Evolutionary conservation across 768 basidiomycete species (phyloP).

Genomic region (Tephrocybe sp.): DNA sequence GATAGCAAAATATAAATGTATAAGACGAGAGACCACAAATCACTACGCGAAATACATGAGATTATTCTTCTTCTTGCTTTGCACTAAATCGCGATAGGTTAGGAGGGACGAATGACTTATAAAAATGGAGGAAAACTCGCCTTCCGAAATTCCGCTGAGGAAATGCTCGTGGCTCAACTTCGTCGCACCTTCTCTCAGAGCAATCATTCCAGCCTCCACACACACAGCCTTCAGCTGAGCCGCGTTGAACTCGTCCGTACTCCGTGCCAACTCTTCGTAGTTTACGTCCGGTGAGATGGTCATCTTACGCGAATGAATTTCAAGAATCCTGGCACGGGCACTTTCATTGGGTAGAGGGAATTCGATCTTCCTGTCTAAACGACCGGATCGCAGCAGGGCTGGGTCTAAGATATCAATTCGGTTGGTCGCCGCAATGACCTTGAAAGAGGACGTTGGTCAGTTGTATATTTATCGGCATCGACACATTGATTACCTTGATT

Average conservation of each 20-base stretch:
- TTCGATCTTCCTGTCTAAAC: conserved; percentile 97
- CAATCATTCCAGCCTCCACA: conserved; percentile 99
- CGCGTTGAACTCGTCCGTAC: conserved; percentile 98
- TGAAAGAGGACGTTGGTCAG: conserved; percentile 9
- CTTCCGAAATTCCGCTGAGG: conserved; percentile 87
- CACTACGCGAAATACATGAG: conserved; percentile 88
- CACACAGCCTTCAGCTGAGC: conserved; percentile 96
- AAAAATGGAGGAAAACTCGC: conserved; percentile 34
- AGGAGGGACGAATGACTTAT: conserved; percentile 1
- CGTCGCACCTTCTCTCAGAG: conserved; percentile 87
- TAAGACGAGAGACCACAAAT: neutral
- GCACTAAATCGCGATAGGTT: conserved; percentile 53
- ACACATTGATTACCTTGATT: conserved; percentile 71
- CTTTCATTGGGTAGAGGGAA: conserved; percentile 96
- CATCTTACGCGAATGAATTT: conserved; percentile 98
- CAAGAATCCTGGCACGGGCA: conserved; percentile 92
- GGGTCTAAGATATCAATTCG: conserved; percentile 98
- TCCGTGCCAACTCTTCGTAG: conserved; percentile 94
- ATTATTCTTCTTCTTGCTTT: conserved; percentile 99
- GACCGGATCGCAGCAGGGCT: conserved; percentile 95
- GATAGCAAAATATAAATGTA: neutral
- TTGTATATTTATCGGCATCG: conserved; percentile 1
- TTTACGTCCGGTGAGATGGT: conserved; percentile 84
- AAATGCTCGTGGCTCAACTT: conserved; percentile 94
- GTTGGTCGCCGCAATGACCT: conserved; percentile 99